phyloP scores from a whole-genome alignment of 371 early-diverging fungal species.

The Entomophthora muscae region DNA sequence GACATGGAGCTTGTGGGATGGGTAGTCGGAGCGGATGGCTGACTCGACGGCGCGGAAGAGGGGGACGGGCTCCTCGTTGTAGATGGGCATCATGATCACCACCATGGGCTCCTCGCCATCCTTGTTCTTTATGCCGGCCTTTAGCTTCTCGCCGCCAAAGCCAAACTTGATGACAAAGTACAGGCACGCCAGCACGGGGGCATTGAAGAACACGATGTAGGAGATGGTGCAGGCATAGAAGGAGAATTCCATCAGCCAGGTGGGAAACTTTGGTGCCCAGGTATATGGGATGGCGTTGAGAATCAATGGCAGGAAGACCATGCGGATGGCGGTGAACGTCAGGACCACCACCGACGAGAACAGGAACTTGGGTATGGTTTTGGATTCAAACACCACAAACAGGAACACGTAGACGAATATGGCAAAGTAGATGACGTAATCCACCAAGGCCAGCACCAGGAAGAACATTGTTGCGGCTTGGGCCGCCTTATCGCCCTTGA shows the following conservation, averaged over 20 bases:
- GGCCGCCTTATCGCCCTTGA: constrained; percentile 1
- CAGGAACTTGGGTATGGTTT: neutral
- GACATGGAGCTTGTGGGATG: neutral
- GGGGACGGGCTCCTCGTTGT: constrained; percentile 1
- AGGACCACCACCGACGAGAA: constrained; percentile 1
- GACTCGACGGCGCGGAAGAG: constrained; percentile 6
- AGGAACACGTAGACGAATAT: constrained; percentile 5
- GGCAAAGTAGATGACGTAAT: constrained; percentile 2
- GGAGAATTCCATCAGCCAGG: neutral
- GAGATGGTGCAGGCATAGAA: constrained; percentile 9
- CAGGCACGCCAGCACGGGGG: constrained; percentile 1
- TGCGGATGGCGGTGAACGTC: constrained; percentile 4
- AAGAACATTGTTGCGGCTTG: constrained; percentile 4
- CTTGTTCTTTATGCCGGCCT: constrained; percentile 1
- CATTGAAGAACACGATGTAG: constrained; percentile 7
- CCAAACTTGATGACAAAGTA: constrained; percentile 9
- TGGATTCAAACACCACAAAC: neutral
- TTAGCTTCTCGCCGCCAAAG: constrained; percentile 2
- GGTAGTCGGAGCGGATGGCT: constrained; percentile 7
- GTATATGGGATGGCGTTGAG: constrained; percentile 6
- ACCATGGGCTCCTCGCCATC: neutral
- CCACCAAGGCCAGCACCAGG: neutral
- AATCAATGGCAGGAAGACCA: constrained; percentile 4
- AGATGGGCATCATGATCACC: constrained; percentile 9
- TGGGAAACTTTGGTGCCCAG: constrained; percentile 4